These are phyloP conservation scores for Aspergillus vadensis DNA, from an alignment of 2,329 filamentous ascomycete species.

Conservation along the genomic window DNA sequence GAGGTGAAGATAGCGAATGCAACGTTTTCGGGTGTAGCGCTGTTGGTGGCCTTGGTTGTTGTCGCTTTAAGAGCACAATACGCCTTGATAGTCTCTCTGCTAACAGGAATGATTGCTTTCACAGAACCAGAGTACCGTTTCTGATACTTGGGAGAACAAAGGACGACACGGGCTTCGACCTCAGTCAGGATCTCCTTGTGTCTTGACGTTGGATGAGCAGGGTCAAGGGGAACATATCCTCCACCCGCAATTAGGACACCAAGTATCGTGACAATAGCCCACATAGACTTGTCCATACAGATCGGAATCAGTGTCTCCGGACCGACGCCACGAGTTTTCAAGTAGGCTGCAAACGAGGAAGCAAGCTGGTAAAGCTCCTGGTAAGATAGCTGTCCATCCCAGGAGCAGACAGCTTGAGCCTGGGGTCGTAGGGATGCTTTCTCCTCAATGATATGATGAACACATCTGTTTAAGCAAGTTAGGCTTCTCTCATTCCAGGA, in stretches of 20 bases:
- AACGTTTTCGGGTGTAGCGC: slow-evolving; percentile 29
- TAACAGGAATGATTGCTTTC: slow-evolving; percentile 36
- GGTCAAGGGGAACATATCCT: slow-evolving; percentile 38
- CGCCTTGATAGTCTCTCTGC: slow-evolving; percentile 34
- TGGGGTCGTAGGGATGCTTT: slow-evolving; percentile 28
- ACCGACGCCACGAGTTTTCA: slow-evolving; percentile 35
- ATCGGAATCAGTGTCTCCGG: slow-evolving; percentile 37
- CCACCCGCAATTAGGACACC: slow-evolving; percentile 38
- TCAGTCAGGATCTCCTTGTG: slow-evolving; percentile 38
- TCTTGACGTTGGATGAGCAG: slow-evolving; percentile 36
- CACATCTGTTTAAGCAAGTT: slow-evolving; percentile 29
- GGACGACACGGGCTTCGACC: slow-evolving; percentile 34
- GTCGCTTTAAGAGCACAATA: slow-evolving; percentile 24
- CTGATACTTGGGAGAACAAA: slow-evolving; percentile 36
- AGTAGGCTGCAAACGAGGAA: slow-evolving; percentile 33
- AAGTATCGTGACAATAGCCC: slow-evolving; percentile 37
- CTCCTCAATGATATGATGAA: slow-evolving; percentile 37
- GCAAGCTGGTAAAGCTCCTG: slow-evolving; percentile 32
- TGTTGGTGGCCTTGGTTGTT: neutral
- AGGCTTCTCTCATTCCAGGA: slow-evolving; percentile 35
- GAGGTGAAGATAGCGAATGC: slow-evolving; percentile 42
- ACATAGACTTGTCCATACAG: slow-evolving; percentile 39
- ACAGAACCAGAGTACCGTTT: slow-evolving; percentile 32
- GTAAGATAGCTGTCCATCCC: slow-evolving; percentile 40
- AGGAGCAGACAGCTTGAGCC: slow-evolving; percentile 37